phyloP scores from a whole-genome alignment of 2,329 filamentous ascomycete genomes.

The Colletotrichum agaves region DNA sequence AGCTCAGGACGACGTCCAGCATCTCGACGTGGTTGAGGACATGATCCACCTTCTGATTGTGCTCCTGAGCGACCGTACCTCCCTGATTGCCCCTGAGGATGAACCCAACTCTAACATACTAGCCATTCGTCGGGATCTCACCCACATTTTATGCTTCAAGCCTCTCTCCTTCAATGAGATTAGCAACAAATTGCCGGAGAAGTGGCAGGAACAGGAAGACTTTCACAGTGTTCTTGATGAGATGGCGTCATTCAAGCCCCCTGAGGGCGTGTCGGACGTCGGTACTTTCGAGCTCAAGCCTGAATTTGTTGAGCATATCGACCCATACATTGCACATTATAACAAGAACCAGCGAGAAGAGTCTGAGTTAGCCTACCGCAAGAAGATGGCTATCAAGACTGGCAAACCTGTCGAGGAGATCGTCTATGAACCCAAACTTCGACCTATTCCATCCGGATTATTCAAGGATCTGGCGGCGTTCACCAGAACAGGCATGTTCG shows the following conservation, averaged over 20 bases:
- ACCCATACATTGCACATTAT: conserved; percentile 96
- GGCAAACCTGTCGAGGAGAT: conserved; percentile 84
- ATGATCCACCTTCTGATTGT: conserved; percentile 95
- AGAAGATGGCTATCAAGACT: conserved; percentile 86
- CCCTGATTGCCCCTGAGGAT: conserved; percentile 75
- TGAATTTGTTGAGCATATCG: conserved; percentile 86
- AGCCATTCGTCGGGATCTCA: conserved; percentile 87
- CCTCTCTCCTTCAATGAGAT: conserved; percentile 95
- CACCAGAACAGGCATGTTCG: conserved; percentile 86
- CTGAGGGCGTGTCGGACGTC: conserved; percentile 90
- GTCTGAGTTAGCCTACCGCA: conserved; percentile 88
- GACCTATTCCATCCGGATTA: conserved; percentile 78
- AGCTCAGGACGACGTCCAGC: conserved; percentile 86
- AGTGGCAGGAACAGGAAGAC: conserved; percentile 87
- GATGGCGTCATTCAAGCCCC: conserved; percentile 89
- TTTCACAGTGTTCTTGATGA: conserved; percentile 87
- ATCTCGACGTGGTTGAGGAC: conserved; percentile 94
- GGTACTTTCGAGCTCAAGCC: conserved; percentile 94
- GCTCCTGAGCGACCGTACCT: conserved; percentile 87
- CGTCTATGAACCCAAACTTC: conserved; percentile 89
- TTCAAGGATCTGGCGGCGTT: conserved; percentile 83
- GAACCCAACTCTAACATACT: conserved; percentile 73
- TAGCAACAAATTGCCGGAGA: conserved; percentile 85
- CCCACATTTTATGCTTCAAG: conserved; percentile 95
- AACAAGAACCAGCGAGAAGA: conserved; percentile 98